Evolutionary conservation across 805 yeast genomes (phyloP).

Genomic region (Metschnikowia arizonensis): DNA sequence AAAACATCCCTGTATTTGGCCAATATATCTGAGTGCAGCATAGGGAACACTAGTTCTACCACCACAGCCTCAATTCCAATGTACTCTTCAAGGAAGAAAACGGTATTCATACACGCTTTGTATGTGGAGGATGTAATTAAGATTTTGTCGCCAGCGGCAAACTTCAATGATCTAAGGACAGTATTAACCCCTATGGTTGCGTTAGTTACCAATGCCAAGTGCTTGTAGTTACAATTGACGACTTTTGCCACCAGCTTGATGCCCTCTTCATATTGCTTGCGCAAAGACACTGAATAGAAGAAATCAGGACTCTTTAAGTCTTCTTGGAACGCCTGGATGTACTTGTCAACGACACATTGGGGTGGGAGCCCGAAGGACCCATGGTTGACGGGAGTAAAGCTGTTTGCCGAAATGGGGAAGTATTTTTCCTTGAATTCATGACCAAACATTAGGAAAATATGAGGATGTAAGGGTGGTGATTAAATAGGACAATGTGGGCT

Average conservation of each 20-base stretch:
- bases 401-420: slow-evolving; percentile 41
- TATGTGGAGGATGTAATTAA: slow-evolving; percentile 49
- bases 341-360: slow-evolving; percentile 30
- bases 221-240: slow-evolving; percentile 44
- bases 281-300: slow-evolving; percentile 30
- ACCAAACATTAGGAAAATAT: slow-evolving; percentile 38
- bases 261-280: slow-evolving; percentile 28
- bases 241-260: slow-evolving; percentile 35
- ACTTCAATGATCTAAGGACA: slow-evolving; percentile 51
- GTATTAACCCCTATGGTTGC: slow-evolving; percentile 61
- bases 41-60: slow-evolving; percentile 17
- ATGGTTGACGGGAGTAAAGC: slow-evolving; percentile 50
- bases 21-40: slow-evolving; percentile 22
- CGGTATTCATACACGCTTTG: slow-evolving; percentile 51
- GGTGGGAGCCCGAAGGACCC: slow-evolving; percentile 65
- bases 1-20: slow-evolving; percentile 22
- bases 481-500: too few species aligned
- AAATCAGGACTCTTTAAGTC: slow-evolving; percentile 45
- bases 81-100: slow-evolving; percentile 36
- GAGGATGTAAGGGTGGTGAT: too few species aligned
- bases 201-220: slow-evolving; percentile 52
- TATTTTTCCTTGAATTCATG: slow-evolving; percentile 43
- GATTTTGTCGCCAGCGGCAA: slow-evolving; percentile 48
- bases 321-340: slow-evolving; percentile 8
- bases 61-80: slow-evolving; percentile 23